A percentile compares a stretch with the other conserved stretches of the same genome.
phyloP scores from a whole-genome alignment of 139 green algal genomes.

The Chlamydomonas incerta region DNA sequence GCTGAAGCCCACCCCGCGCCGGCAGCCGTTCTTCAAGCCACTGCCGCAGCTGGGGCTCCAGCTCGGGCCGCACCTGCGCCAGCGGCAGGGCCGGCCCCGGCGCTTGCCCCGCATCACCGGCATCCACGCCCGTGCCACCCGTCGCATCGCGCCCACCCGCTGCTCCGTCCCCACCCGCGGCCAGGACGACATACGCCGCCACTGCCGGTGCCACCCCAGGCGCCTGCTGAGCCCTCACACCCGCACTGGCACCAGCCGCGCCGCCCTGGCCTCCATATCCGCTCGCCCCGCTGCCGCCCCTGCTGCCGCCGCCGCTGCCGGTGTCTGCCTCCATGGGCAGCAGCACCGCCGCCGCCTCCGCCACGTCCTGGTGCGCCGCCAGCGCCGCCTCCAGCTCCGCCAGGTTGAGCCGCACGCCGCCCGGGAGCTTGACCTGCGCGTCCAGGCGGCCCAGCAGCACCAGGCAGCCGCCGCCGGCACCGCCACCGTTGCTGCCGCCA shows the following conservation, averaged over 20 bases:
- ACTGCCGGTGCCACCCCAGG: neutral
- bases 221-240: neutral
- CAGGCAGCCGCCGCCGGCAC: conserved; percentile 27
- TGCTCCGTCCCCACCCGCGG: too few species aligned
- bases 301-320: too few species aligned
- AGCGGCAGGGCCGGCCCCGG: neutral
- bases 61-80: neutral
- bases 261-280: too few species aligned
- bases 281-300: too few species aligned
- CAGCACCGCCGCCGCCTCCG: conserved; percentile 30
- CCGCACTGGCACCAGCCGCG: neutral
- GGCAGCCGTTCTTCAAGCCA: conserved; percentile 5
- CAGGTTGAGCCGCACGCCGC: conserved; percentile 57
- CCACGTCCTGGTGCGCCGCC: conserved; percentile 46
- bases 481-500: too few species aligned
- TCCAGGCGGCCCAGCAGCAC: conserved; percentile 52
- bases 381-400: conserved; percentile 62
- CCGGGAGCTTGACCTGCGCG: conserved; percentile 57
- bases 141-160: too few species aligned
- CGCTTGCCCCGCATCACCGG: too few species aligned
- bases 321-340: too few species aligned
- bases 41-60: neutral
- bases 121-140: too few species aligned
- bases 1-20: neutral
- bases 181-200: neutral